Evolutionary conservation across 116 monocot species (phyloP).

Genomic region (Iris pallida): DNA sequence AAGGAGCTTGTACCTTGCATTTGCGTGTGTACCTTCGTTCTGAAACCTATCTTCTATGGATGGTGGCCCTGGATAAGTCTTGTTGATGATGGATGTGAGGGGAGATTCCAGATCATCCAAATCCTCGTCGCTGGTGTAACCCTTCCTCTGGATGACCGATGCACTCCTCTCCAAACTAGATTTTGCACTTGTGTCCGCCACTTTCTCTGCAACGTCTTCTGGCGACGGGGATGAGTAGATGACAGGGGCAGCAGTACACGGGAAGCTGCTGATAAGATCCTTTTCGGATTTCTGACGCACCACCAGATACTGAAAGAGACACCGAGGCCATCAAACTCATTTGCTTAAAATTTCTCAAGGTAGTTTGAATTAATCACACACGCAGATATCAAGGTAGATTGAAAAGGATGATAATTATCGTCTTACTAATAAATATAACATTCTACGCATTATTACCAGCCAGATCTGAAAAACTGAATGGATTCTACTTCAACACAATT

Average conservation of each 20-base stretch:
- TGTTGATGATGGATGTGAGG: constrained; percentile 51
- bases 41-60: constrained; percentile 8
- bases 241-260: constrained; percentile 45
- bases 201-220: constrained; percentile 50
- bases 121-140: constrained; percentile 85
- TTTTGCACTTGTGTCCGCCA: constrained; percentile 28
- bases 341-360: too few relatives aligned
- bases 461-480: too few relatives aligned
- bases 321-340: too few relatives aligned
- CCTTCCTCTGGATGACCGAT: constrained; percentile 61
- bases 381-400: too few relatives aligned
- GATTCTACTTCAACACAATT: too few relatives aligned
- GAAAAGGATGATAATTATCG: too few relatives aligned
- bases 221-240: constrained; percentile 36
- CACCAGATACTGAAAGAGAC: constrained; percentile 28
- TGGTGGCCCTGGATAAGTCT: constrained; percentile 12
- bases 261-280: constrained; percentile 36
- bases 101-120: constrained; percentile 69
- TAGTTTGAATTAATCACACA: too few relatives aligned
- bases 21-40: constrained; percentile 9
- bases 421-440: too few relatives aligned
- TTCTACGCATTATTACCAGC: too few relatives aligned
- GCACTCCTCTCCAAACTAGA: constrained; percentile 42
- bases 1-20: constrained; percentile 46
- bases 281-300: constrained; percentile 26